phyloP scores from a whole-genome alignment of 495 filamentous ascomycete genomes.

The Venustampulla echinocandica region DNA sequence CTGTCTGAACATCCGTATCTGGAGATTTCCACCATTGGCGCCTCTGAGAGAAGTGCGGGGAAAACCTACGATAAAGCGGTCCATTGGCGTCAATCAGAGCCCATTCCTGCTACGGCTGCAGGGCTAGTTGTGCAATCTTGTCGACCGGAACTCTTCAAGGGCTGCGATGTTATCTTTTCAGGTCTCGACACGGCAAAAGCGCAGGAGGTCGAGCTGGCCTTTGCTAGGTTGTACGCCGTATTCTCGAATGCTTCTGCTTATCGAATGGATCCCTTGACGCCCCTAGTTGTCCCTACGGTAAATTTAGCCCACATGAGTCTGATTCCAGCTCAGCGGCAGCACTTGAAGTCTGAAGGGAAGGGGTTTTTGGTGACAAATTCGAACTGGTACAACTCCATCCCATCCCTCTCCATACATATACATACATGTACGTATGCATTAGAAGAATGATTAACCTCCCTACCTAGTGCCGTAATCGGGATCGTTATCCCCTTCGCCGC shows the following conservation, averaged over 20 bases:
- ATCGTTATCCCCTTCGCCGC: slow-evolving; percentile 80
- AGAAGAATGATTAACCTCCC: too few relatives aligned
- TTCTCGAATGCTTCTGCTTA: slow-evolving; percentile 91
- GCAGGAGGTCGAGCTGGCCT: slow-evolving; percentile 66
- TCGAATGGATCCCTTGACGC: slow-evolving; percentile 69
- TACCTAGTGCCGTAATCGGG: slow-evolving; percentile 84
- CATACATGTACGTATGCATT: too few relatives aligned
- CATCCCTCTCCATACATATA: too few relatives aligned
- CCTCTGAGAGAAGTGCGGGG: slow-evolving; percentile 66
- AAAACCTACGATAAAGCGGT: slow-evolving; percentile 77
- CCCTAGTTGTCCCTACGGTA: slow-evolving; percentile 75
- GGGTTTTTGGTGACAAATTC: slow-evolving; percentile 85
- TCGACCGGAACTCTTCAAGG: slow-evolving; percentile 59
- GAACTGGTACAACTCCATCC: too few relatives aligned
- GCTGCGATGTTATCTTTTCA: slow-evolving; percentile 79
- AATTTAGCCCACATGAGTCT: slow-evolving; percentile 68
- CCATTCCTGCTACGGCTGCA: slow-evolving; percentile 56
- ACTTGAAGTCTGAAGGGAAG: slow-evolving; percentile 51
- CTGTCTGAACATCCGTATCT: slow-evolving; percentile 70
- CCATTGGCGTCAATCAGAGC: slow-evolving; percentile 67
- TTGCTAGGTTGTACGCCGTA: too few relatives aligned
- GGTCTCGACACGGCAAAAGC: slow-evolving; percentile 76
- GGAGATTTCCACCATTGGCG: slow-evolving; percentile 64
- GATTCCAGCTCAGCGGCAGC: slow-evolving; percentile 64
- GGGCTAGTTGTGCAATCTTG: slow-evolving; percentile 66